phyloP scores from a whole-genome alignment of 495 filamentous ascomycete species.

The Daldinia childiae region DNA sequence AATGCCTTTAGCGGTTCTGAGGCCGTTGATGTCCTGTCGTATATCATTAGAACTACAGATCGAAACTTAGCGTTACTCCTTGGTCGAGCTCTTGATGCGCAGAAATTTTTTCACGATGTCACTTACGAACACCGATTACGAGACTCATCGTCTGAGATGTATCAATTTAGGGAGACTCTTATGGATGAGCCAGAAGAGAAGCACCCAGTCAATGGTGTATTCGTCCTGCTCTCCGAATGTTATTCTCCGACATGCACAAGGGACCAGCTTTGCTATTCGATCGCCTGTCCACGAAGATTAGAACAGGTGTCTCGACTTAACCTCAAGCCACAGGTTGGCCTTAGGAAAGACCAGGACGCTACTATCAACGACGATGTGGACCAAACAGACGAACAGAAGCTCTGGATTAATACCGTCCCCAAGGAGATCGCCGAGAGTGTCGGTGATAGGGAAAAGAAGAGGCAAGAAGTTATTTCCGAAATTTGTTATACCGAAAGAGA shows the following conservation, averaged over 20 bases:
- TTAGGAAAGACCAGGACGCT: constrained; percentile 82
- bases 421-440: constrained; percentile 93
- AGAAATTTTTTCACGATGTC: constrained; percentile 99
- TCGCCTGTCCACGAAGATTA: constrained; percentile 91
- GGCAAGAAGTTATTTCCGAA: constrained; percentile 97
- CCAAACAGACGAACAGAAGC: constrained; percentile 92
- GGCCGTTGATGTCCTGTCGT: constrained; percentile 91
- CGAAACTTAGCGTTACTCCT: constrained; percentile 92
- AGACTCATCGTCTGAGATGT: constrained; percentile 90
- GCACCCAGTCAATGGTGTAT: constrained; percentile 90
- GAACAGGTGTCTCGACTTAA: constrained; percentile 96
- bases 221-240: constrained; percentile 94
- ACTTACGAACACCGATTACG: constrained; percentile 96
- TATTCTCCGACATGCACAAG: constrained; percentile 97
- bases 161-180: constrained; percentile 94
- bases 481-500: constrained; percentile 99
- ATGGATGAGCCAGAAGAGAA: constrained; percentile 82
- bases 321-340: constrained; percentile 85
- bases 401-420: constrained; percentile 99
- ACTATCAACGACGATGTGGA: constrained; percentile 80
- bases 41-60: constrained; percentile 96
- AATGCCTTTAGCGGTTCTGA: constrained; percentile 94
- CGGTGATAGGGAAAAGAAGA: constrained; percentile 91
- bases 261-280: constrained; percentile 96
- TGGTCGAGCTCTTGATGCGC: constrained; percentile 93